Evolutionary conservation across 73 alveolate species (phyloP), one percentile per base, ranked within the genome.

Genomic region (Urostyla sp.): DNA sequence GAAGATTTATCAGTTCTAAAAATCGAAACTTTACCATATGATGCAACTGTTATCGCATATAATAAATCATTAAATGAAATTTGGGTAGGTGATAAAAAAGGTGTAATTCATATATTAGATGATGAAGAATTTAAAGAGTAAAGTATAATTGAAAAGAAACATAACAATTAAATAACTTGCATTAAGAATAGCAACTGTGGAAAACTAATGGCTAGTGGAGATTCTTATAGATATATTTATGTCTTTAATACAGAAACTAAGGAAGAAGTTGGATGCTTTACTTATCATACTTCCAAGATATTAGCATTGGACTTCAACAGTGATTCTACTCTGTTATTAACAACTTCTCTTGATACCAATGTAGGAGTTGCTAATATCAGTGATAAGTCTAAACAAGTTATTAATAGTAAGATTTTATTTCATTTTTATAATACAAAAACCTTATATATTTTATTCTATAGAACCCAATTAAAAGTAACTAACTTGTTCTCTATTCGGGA

Each of bases 71-170:
- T n/a, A n/a, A 34, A 6, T 66, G 67, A 66, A 26, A 3, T 66
- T 3, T 66, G 80, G 80, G 80, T 43, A 11, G 80, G 80, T n/a
- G 80, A 66, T 45, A 66, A 66, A 63, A 66, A 66, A 44, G 80
- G 67, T 5, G 46, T 66, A 4, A 66, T 66, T 21, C 80, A 66
- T 40, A 11, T 40, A 40, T 24, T 66, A 21, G 16, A 8, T 43
- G 20, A 11, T 24, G 35, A 50, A 31, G 80, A 66, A 15, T 24
- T 66, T 3, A 18, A 45, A 40, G 37, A 66, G 46, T 8, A 10
- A 5, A 20, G 28, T 20, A 5, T 43, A 6, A 66, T 66, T 66
- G 80, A 66, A 28, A 66, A 66, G 80, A 43, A 66, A 44, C 80
- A 43, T 24, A 66, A 66, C 46, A 59, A 66, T 20, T n/a, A 13